These are phyloP conservation scores for Aspergillus melleus DNA, from an alignment of 2,329 filamentous ascomycete genomes.

Conservation along the genomic window DNA sequence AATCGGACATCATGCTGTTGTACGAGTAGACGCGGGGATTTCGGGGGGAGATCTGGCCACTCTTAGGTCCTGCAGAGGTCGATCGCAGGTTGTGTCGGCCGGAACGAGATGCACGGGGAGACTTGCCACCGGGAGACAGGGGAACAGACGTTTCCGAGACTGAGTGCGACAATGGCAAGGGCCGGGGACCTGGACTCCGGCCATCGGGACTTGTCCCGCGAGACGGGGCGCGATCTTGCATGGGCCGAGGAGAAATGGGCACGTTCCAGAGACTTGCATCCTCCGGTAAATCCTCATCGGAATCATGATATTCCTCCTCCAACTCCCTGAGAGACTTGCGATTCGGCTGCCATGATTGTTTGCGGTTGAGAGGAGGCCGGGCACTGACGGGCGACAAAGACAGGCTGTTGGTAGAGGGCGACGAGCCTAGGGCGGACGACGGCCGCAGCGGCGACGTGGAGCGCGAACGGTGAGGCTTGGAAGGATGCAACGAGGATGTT, in stretches of 20 bases:
- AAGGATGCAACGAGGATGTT: constrained; percentile 28
- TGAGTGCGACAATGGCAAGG: constrained; percentile 45
- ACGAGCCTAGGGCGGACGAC: constrained; percentile 22
- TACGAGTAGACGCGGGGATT: constrained; percentile 58
- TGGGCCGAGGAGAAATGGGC: constrained; percentile 48
- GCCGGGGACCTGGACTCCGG: constrained; percentile 39
- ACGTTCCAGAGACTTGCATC: constrained; percentile 54
- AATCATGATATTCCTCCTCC: constrained; percentile 53
- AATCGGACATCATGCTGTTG: constrained; percentile 56
- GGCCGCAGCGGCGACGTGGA: constrained; percentile 32
- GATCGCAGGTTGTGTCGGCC: constrained; percentile 32
- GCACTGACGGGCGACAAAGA: constrained; percentile 23
- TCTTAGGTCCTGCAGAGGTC: constrained; percentile 43
- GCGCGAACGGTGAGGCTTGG: constrained; percentile 31
- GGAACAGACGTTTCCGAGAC: constrained; percentile 28
- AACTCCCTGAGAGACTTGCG: constrained; percentile 50
- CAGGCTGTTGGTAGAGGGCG: constrained; percentile 28
- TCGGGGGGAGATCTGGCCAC: constrained; percentile 41
- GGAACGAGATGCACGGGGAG: constrained; percentile 33
- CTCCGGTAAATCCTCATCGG: constrained; percentile 52
- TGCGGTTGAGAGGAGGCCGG: constrained; percentile 30
- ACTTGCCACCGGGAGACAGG: constrained; percentile 20
- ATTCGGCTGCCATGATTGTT: constrained; percentile 44
- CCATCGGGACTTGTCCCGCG: constrained; percentile 45
- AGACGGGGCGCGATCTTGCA: constrained; percentile 41